Evolutionary conservation across 805 yeast genomes (phyloP).

Genomic region (Wickerhamiella sorbophila): DNA sequence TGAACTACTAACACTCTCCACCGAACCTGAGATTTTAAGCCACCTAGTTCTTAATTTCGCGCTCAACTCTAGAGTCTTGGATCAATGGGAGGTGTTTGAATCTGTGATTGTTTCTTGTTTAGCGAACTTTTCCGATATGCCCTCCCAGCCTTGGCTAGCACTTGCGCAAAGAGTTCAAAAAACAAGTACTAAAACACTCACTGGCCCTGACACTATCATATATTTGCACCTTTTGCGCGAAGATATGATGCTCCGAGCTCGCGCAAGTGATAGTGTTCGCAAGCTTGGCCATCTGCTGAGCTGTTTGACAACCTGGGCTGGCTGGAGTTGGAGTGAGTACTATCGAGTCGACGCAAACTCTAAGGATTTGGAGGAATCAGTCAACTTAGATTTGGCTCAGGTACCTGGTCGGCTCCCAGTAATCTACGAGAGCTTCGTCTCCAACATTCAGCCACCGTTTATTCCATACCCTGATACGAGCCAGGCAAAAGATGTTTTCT

Average conservation of each 20-base stretch:
- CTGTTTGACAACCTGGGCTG: constrained; percentile 44
- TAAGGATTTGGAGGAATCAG: constrained; percentile 19
- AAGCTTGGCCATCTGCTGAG: constrained; percentile 43
- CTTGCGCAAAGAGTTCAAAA: neutral
- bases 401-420: constrained; percentile 32
- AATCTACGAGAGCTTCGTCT: constrained; percentile 36
- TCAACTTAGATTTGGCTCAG: constrained; percentile 1
- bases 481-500: constrained; percentile 1
- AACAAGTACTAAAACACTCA: neutral
- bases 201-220: constrained; percentile 32
- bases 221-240: constrained; percentile 68
- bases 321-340: constrained; percentile 61
- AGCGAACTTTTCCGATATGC: neutral
- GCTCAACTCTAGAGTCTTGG: neutral
- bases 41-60: neutral
- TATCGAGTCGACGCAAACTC: constrained; percentile 26
- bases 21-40: neutral
- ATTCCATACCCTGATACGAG: neutral
- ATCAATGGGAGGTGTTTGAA: neutral
- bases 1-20: neutral
- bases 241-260: constrained; percentile 47
- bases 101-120: neutral
- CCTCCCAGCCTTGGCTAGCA: neutral
- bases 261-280: constrained; percentile 26
- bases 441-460: constrained; percentile 2